Evolutionary conservation across 2,329 filamentous ascomycete species (phyloP).

Genomic region (Sarocladium kiliense): DNA sequence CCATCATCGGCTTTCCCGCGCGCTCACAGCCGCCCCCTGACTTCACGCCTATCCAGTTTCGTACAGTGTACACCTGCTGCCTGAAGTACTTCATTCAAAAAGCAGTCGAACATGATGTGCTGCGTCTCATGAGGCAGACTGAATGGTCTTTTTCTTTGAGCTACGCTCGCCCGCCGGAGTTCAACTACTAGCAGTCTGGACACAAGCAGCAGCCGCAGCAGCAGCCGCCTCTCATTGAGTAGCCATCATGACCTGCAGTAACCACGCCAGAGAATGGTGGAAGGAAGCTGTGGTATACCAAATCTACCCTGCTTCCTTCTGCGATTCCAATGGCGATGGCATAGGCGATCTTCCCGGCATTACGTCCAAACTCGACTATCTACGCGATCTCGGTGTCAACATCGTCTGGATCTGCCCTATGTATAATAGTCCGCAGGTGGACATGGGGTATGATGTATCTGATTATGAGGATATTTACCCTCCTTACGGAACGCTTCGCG

Average conservation of each 20-base stretch:
- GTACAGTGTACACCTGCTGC: too few species aligned
- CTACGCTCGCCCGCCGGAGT: too few species aligned
- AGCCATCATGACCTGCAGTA: constrained; percentile 18
- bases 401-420: constrained; percentile 65
- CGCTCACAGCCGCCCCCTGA: too few species aligned
- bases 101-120: too few species aligned
- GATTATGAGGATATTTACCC: constrained; percentile 62
- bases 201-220: too few species aligned
- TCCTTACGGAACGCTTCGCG: constrained; percentile 60
- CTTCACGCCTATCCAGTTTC: too few species aligned
- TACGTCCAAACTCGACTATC: constrained; percentile 55
- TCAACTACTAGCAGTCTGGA: too few species aligned
- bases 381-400: constrained; percentile 55
- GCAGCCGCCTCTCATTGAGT: too few species aligned
- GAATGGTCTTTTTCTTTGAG: too few species aligned
- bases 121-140: too few species aligned
- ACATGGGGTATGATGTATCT: constrained; percentile 67
- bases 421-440: constrained; percentile 57
- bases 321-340: constrained; percentile 52
- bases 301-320: constrained; percentile 54
- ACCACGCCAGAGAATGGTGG: constrained; percentile 39
- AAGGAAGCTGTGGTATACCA: constrained; percentile 54
- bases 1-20: too few species aligned
- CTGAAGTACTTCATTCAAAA: too few species aligned
- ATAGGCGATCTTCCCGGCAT: constrained; percentile 59